Evolutionary conservation across 257 asterid genomes (phyloP), one percentile per base, ranked within the genome.

Genomic region (Gentiana dahurica): DNA sequence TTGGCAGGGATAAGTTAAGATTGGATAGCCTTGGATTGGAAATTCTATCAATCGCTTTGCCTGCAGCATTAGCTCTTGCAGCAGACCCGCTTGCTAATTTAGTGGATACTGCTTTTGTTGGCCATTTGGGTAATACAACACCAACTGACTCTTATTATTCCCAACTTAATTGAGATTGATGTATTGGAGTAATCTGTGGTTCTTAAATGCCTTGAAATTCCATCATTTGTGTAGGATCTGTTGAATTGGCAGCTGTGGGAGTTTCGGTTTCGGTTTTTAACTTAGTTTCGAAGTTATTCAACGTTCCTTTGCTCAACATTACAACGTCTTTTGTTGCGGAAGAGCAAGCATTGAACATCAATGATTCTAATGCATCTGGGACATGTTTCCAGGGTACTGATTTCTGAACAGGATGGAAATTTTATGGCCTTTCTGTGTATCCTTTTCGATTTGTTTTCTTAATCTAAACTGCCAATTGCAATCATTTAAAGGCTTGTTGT

Each of bases 251-350:
- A 58, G 95, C 96, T 48, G 96, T 81, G 57, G 98, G 98, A 56
- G 91, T 91, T 62, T 87, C 95, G 4, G 92, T 81, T 65, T 94
- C 98, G 61, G 80, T 85, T 51, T 87, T 87, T 73, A 87, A 83
- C 68, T 90, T 91, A 10, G 84, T 87, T 44, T 91, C 96, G 13
- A 91, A 85, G 71, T 77, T 91, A 67, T 91, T 91, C 71, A 87
- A 87, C 57, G 96, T 91, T 60, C 96, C 98, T 51, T 65, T 91
- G 84, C 98, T 91, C 72, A 91, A 87, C 65, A 68, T 91, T 67
- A 91, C 96, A 4, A 91, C 98, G 41, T 91, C 98, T 36, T 91
- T 85, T 54, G 96, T 91, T 49, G 98, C 98, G 65, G 96, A 91
- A 75, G 98, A 91, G 84, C 98, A 91, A 71, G 88, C 96, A 35